Evolutionary conservation across 805 yeast species (phyloP).

Genomic region (Wickerhamomyces tratensis): DNA sequence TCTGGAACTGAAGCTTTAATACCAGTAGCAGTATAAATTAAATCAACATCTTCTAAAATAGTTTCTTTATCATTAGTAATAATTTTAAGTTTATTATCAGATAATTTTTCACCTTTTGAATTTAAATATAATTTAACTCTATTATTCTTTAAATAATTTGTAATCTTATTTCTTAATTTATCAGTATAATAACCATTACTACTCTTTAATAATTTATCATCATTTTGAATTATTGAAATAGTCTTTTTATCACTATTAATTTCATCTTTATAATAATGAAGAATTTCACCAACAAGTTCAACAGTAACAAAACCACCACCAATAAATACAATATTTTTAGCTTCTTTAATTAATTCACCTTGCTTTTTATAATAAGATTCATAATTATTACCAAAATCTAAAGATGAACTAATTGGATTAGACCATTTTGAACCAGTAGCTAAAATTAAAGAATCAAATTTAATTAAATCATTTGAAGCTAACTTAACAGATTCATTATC

Average conservation of each 20-base stretch:
- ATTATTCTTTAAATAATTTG: slow-evolving; percentile 6
- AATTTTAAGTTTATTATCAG: not conserved
- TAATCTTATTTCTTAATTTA: slow-evolving; percentile 8
- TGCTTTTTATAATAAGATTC: slow-evolving; percentile 7
- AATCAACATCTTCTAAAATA: not conserved
- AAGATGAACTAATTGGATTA: slow-evolving; percentile 15
- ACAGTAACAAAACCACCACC: slow-evolving; percentile 25
- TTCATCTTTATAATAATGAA: slow-evolving; percentile 11
- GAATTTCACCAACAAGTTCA: slow-evolving; percentile 24
- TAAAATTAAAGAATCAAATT: slow-evolving; percentile 18
- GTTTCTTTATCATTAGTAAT: not conserved
- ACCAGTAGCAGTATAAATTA: slow-evolving; percentile 2
- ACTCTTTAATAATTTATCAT: slow-evolving; percentile 5
- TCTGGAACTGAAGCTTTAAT: slow-evolving; percentile 6
- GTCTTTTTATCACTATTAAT: slow-evolving; percentile 6
- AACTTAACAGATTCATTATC: slow-evolving; percentile 9
- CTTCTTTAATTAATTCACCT: slow-evolving; percentile 9
- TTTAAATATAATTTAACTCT: slow-evolving; percentile 10
- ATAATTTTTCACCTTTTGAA: not conserved
- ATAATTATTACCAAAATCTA: slow-evolving; percentile 8
- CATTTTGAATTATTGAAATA: slow-evolving; percentile 11
- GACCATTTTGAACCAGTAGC: slow-evolving; percentile 23
- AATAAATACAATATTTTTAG: slow-evolving; percentile 18
- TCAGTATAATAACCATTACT: slow-evolving; percentile 5
- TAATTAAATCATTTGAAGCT: slow-evolving; percentile 1